Evolutionary conservation across 768 basidiomycete genomes (phyloP).

Genomic region (Trametes cingulata): DNA sequence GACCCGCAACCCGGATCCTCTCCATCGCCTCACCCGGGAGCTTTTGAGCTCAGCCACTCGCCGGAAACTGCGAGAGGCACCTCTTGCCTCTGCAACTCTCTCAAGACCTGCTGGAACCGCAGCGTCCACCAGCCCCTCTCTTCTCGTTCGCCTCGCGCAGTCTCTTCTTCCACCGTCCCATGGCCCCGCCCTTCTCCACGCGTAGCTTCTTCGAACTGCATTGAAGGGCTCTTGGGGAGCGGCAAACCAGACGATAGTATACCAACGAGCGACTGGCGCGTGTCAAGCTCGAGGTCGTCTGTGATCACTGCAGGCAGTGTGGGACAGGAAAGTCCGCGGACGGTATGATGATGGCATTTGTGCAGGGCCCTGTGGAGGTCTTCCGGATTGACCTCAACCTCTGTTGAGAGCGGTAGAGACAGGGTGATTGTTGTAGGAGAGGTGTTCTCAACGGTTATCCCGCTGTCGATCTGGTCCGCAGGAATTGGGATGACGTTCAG

Average conservation of each 20-base stretch:
- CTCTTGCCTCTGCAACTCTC: slow-evolving; percentile 48
- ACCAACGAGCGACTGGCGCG: slow-evolving; percentile 38
- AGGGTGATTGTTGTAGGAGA: slow-evolving; percentile 38
- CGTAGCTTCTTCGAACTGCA: slow-evolving; percentile 42
- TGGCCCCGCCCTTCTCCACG: neutral
- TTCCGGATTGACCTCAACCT: slow-evolving; percentile 10
- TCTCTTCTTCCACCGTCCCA: slow-evolving; percentile 17
- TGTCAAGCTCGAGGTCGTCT: slow-evolving; percentile 33
- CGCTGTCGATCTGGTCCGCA: slow-evolving; percentile 39
- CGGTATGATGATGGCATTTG: slow-evolving; percentile 51
- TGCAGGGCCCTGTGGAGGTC: slow-evolving; percentile 48
- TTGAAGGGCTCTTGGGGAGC: slow-evolving; percentile 73
- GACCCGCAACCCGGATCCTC: too few species aligned
- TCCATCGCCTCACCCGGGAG: too few species aligned
- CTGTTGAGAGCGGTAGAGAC: slow-evolving; percentile 35
- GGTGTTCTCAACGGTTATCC: slow-evolving; percentile 36
- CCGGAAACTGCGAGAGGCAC: neutral
- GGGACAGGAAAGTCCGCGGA: slow-evolving; percentile 44
- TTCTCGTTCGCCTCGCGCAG: slow-evolving; percentile 54
- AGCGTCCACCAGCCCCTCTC: slow-evolving; percentile 76
- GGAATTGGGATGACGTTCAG: slow-evolving; percentile 56
- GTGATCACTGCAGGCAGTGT: slow-evolving; percentile 33
- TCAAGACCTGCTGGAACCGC: slow-evolving; percentile 61
- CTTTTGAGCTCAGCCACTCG: neutral
- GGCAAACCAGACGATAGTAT: slow-evolving; percentile 51